A percentile compares a stretch with the other conserved stretches of the same genome.
phyloP scores from a whole-genome alignment of 371 early-diverging fungal genomes.

The Lichtheimia hyalospora region DNA sequence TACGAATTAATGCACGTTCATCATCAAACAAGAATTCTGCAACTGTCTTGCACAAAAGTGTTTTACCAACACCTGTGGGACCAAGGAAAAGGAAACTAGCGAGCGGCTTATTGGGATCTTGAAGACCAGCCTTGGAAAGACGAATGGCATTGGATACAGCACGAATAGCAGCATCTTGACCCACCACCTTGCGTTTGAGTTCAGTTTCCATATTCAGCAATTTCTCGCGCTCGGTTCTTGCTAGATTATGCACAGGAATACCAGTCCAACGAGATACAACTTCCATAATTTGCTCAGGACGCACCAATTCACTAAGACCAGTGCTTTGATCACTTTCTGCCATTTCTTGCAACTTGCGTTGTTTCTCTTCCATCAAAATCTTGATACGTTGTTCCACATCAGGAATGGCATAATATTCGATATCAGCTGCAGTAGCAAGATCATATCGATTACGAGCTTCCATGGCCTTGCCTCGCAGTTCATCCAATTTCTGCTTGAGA shows the following conservation, averaged over 20 bases:
- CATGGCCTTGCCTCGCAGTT: slow-evolving; percentile 77
- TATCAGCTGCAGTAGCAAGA: slow-evolving; percentile 75
- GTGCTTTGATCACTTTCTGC: slow-evolving; percentile 35
- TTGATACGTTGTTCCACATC: slow-evolving; percentile 72
- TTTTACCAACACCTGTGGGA: slow-evolving; percentile 91
- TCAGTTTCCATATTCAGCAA: slow-evolving; percentile 79
- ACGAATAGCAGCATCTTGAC: slow-evolving; percentile 82
- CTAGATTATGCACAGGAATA: slow-evolving; percentile 82
- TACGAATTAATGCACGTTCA: slow-evolving; percentile 80
- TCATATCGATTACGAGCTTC: slow-evolving; percentile 86
- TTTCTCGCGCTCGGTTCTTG: slow-evolving; percentile 79
- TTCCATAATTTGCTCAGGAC: slow-evolving; percentile 83
- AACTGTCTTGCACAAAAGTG: slow-evolving; percentile 83
- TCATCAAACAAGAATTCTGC: slow-evolving; percentile 88
- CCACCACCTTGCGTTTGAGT: slow-evolving; percentile 75
- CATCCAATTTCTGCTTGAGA: slow-evolving; percentile 86
- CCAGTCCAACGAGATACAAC: slow-evolving; percentile 90
- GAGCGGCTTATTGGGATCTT: slow-evolving; percentile 77
- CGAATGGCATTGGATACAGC: slow-evolving; percentile 76
- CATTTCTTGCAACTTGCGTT: slow-evolving; percentile 59
- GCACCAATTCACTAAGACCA: slow-evolving; percentile 78
- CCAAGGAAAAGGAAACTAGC: slow-evolving; percentile 94
- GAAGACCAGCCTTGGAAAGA: slow-evolving; percentile 82
- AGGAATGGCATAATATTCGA: slow-evolving; percentile 90
- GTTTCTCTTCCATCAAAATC: slow-evolving; percentile 48